Evolutionary conservation across 768 basidiomycete species (phyloP), one percentile per base, ranked within the genome.

Genomic region (Tricholoma terreum): DNA sequence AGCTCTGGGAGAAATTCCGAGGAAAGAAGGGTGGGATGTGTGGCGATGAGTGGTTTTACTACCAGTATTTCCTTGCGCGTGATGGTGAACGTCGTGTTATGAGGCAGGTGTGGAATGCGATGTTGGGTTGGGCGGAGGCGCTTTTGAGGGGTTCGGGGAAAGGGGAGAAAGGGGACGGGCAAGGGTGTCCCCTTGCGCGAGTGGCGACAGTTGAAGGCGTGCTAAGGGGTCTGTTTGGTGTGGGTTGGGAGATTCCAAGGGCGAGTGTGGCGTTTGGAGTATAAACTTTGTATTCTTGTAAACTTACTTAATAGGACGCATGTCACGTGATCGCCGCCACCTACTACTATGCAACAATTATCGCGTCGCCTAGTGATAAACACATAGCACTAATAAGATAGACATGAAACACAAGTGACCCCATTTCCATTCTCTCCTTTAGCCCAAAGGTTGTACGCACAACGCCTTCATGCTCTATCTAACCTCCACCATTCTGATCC

Each of bases 51-150:
- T 79, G 79, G 78, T 80, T 70, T 46, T 82, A 82, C 56, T 82
- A 81, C 58, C 76, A 81, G 53, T 84, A 76, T 64, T 84, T 72
- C 68, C 63, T 83, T 3, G 76, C 79, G 1, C 58, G 63, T 7
- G 58, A 61, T 0, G 38, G 30, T 7, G 70, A 67, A 19, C 61
- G 63, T 12, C 36, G 51, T 14, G 50, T 27, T 21, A 67, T 64
- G 62, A 63, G 62, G 22, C 19, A 50, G 4, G 24, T 65, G 34
- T 64, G 64, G 63, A 61, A 57, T 19, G 54, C 35, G 10, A 43
- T 52, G 35, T n/a, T 57, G 8, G 42, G 55, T 12, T 61, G 61
- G 62, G 56, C 54, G 17, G 67, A 61, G 60, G 43, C 38, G 8
- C 64, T 60, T 57, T 64, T 63, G 61, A 59, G 59, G 52, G 50